Evolutionary conservation across 352 stramenopile genomes (phyloP).

Genomic region (Peronospora destructor): DNA sequence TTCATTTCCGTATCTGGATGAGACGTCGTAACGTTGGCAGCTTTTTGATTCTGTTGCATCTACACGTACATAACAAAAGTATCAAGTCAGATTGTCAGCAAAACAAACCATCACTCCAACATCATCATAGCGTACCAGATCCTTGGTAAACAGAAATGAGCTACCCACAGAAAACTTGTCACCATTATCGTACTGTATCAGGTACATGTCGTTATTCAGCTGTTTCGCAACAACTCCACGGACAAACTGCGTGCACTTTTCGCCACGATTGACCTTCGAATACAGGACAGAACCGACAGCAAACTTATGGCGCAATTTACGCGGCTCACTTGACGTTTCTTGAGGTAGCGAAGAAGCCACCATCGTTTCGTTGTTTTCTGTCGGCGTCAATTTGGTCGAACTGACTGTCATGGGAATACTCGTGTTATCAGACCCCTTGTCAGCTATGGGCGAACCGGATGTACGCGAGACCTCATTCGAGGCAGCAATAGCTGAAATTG

Average conservation of each 20-base stretch:
- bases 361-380: constrained; percentile 1
- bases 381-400: background rate
- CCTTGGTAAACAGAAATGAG: constrained; percentile 42
- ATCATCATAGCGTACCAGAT: constrained; percentile 30
- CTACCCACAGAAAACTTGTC: constrained; percentile 40
- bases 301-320: constrained; percentile 26
- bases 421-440: background rate
- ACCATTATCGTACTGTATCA: constrained; percentile 51
- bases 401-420: background rate
- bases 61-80: constrained; percentile 8
- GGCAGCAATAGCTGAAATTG: constrained; percentile 28
- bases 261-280: constrained; percentile 36
- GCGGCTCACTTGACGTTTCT: background rate
- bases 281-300: constrained; percentile 31
- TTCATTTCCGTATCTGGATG: constrained; percentile 27
- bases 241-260: constrained; percentile 35
- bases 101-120: background rate
- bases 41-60: constrained; percentile 36
- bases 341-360: constrained; percentile 5
- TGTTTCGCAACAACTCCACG: constrained; percentile 37
- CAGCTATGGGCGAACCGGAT: background rate
- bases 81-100: constrained; percentile 6
- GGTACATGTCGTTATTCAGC: constrained; percentile 36
- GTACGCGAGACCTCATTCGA: background rate
- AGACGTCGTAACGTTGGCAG: constrained; percentile 1